phyloP scores from a whole-genome alignment of 176 grass and related monocot genomes.

The Oryza longistaminata region DNA sequence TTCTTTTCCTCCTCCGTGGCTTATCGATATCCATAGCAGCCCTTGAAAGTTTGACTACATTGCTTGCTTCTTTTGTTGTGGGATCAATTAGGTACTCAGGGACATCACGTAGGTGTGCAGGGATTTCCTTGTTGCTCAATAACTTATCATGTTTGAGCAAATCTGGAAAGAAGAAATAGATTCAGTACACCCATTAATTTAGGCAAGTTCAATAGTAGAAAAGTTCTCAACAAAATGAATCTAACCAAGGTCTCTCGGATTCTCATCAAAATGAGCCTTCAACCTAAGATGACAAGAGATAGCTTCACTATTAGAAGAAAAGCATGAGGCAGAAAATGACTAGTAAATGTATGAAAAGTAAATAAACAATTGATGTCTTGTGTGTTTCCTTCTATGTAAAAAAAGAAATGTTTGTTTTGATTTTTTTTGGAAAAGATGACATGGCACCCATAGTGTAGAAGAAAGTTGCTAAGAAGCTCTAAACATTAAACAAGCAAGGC shows the following conservation, averaged over 20 bases:
- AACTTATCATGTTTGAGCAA: slow-evolving; percentile 92
- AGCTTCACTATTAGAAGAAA: neutral
- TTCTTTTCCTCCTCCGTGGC: slow-evolving; percentile 48
- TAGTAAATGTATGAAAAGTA: neutral
- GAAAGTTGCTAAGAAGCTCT: neutral
- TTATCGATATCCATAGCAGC: slow-evolving; percentile 80
- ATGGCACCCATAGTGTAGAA: neutral
- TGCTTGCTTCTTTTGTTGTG: slow-evolving; percentile 84
- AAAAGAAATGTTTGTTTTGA: neutral
- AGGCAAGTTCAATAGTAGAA: slow-evolving; percentile 18
- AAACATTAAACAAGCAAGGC: neutral
- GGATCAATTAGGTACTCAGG: slow-evolving; percentile 90
- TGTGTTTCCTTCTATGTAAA: slow-evolving; percentile 10
- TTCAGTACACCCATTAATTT: slow-evolving; percentile 4
- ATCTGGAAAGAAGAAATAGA: slow-evolving; percentile 52
- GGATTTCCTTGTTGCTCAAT: slow-evolving; percentile 81
- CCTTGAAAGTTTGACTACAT: slow-evolving; percentile 71
- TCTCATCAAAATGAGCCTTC: slow-evolving; percentile 97
- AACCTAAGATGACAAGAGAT: slow-evolving; percentile 53
- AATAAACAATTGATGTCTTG: neutral
- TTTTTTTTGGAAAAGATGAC: neutral
- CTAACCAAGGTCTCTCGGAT: slow-evolving; percentile 92
- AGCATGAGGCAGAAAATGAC: neutral
- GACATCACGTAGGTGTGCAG: slow-evolving; percentile 70
- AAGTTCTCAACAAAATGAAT: slow-evolving; percentile 20